Percentiles rank a stretch among this genome's conserved stretches.
Evolutionary conservation across 805 yeast species (phyloP).

Genomic region (Phaffomyces opuntiae): DNA sequence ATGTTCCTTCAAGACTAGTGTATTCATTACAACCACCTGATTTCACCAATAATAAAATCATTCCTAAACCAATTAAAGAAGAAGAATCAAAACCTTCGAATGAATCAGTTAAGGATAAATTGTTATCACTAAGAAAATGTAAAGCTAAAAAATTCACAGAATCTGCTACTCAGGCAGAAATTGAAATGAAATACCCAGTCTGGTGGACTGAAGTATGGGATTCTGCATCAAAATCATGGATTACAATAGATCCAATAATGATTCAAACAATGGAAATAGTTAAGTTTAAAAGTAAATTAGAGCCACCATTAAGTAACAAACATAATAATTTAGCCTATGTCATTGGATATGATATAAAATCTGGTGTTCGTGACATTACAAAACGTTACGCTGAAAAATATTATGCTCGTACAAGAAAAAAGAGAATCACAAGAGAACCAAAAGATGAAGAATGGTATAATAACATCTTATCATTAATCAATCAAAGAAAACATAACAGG

Average conservation of each 20-base stretch:
- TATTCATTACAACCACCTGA: constrained; percentile 91
- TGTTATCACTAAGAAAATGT: constrained; percentile 18
- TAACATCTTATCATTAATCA: constrained; percentile 27
- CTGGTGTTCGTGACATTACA: constrained; percentile 75
- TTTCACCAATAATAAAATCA: constrained; percentile 37
- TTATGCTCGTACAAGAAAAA: constrained; percentile 70
- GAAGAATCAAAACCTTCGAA: background rate
- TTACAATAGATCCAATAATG: constrained; percentile 78
- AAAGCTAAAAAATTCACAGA: constrained; percentile 3
- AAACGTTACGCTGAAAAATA: constrained; percentile 66
- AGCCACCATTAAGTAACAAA: constrained; percentile 61
- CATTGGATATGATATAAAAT: constrained; percentile 62
- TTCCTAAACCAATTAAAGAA: constrained; percentile 1
- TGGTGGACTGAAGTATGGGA: constrained; percentile 98
- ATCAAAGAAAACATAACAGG: constrained; percentile 12
- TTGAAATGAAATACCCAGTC: constrained; percentile 47
- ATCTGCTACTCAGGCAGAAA: constrained; percentile 14
- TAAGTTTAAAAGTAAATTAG: constrained; percentile 48
- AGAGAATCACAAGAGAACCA: constrained; percentile 55
- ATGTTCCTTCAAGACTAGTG: constrained; percentile 65
- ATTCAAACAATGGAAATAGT: constrained; percentile 57
- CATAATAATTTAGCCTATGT: constrained; percentile 65
- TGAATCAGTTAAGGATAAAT: constrained; percentile 10
- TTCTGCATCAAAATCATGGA: constrained; percentile 60
- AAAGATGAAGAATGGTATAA: constrained; percentile 55